Base-by-base conservation (phyloP, 257 asterid genomes). In the Catharanthus roseus region DNA sequence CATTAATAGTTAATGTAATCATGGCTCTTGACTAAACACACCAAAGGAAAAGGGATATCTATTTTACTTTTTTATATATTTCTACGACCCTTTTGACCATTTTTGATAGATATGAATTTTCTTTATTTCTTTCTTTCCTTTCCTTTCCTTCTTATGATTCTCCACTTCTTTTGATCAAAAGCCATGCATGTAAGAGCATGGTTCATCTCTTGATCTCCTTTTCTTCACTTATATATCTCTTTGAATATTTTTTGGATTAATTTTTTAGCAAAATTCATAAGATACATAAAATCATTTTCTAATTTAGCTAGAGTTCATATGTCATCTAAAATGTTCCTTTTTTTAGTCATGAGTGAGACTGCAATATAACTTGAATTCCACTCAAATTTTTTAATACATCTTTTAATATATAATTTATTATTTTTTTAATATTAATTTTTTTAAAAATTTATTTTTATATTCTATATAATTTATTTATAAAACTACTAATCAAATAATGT, bases 21-120 rank as follows among this genome's bases (percentile, higher is more conserved):
- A 75, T 75, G 67, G 45, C 29, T 53, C 68, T 79, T 79, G 75
- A 79, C 80, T 36, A 67, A 41, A 47, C 66, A 31, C 77, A 56
- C 61, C 26, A 47, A n/a, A 65, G 29, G 36, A 34, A 45, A 78
- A 3, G 45, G 60, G 31, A n/a, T 62, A 2, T 19, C 58, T 56
- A 19, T 26, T 34, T 47, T 26, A 21, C 68, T 55, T 74, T 55
- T 74, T 60, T 50, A 50, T 58, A 53, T 49, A 74, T 70, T 78
- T 60, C 77, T 71, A 49, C 79, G 44, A 62, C 41, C 21, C 65
- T 74, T 45, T 78, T 78, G 82, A 78, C 82, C 77, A 74, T 65
- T 73, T 69, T 13, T 13, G 38, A 15, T 53, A 33, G 31, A 47
- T 55, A 61, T 65, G 60, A 66, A 54, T 0, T 19, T 58, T 28